Evolutionary conservation across 2,329 filamentous ascomycete species (phyloP), one percentile per base, ranked within the genome.

Genomic region (Epichloe brachyelytri): DNA sequence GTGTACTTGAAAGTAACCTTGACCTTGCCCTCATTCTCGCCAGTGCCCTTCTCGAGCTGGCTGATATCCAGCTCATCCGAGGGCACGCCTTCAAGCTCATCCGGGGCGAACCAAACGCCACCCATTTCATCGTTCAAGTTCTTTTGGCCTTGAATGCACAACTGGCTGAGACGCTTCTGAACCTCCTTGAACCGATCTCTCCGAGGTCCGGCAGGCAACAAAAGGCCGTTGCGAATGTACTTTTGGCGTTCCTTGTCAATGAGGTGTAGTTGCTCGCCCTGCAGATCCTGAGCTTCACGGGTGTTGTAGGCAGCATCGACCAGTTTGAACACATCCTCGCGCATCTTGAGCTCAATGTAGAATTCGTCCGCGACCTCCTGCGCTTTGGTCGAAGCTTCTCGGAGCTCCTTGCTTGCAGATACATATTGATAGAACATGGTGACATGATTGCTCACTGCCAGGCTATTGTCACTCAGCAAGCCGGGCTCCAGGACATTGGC

Each of bases 151-250:
- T 81, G 74, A 53, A 90, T 89, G 61, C 78, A 75, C 58, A 91
- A 77, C 64, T 85, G 78, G 57, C 82, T 86, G 51, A 93, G 71
- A 12, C 85, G 73, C 74, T 88, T 87, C 77, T 88, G 87, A 69
- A 91, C 89, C 66, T 85, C 85, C 73, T 89, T 91, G 76, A 91
- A 91, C 43, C 86, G 79, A 59, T 89, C 86, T 55, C 86, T 72
- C 69, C 88, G 73, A 4, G 76, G 71, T 1, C 85, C 86, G 22
- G 79, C 78, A 1, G 85, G 82, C 47, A 93, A 71, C 3, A 80
- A 80, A 45, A 93, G 70, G 14, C 87, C 87, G 64, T 88, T 89
- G 50, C 79, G 76, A 59, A 91, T 82, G 66, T 86, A 91, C 55
- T 75, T 78, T 68, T 88, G 87, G 60, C 84, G 78, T 60, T 89